Base-by-base conservation (phyloP, 768 basidiomycete genomes). In the Lactifluus rugatus region DNA sequence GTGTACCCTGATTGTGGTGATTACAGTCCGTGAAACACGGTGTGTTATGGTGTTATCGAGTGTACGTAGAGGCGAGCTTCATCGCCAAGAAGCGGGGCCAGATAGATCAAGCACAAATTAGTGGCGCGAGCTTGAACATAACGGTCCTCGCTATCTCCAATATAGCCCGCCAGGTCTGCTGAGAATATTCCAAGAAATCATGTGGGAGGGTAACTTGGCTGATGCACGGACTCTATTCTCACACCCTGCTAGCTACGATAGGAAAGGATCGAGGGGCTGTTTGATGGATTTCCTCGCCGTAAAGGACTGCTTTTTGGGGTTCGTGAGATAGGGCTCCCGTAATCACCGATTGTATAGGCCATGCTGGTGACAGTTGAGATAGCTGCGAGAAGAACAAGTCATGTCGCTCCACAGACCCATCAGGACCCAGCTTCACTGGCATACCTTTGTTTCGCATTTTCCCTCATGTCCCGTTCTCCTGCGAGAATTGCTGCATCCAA, bases 111-210 rank as follows among this genome's bases (percentile, higher is more conserved):
- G 48, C 11, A 31, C 13, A n/a, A 49, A 59, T 59, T 44, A 54
- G 53, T 45, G 58, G 58, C 57, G 57, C 34, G 42, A 36, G 48
- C 58, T 28, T 19, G 28, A n/a, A 28, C 37, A 41, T 39, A 34
- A 31, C 36, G 23, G 26, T 5, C 41, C 2, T 54, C 48, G n/a
- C 34, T 31, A 31, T 42, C 23, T 46, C 42, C 58, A 54, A 49
- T 36, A 49, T 25, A 44, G 21, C 47, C 45, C 34, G 0, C 41
- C 41, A 25, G 19, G 46, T 37, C 53, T 45, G 11, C 21, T 41
- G 13, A 42, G 52, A 59, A 54, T 13, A 16, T 59, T 54, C 52
- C 52, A 54, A 50, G 42, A 44, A 59, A 59, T 37, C 48, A 59
- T 54, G 58, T 54, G 48, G 42, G 19, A 10, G 41, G 13, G 21